Conservation (phyloP, 306 rosid species). For the Mucuna pruriens region DNA sequence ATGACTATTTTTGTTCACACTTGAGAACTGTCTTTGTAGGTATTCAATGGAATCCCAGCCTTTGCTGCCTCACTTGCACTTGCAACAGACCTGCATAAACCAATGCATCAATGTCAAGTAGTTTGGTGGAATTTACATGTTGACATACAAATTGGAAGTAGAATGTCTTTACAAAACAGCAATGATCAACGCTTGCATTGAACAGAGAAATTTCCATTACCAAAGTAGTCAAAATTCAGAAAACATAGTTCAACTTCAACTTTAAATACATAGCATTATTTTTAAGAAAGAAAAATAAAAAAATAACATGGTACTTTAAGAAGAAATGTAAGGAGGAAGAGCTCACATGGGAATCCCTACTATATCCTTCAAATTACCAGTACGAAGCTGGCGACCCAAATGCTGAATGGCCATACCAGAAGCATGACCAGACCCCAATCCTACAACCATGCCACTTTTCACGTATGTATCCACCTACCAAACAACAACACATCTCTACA, state of each 20-base stretch:
- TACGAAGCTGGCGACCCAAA: slow-evolving; percentile 80
- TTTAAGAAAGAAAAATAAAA: neutral
- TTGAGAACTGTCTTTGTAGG: slow-evolving; percentile 52
- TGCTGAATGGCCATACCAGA: slow-evolving; percentile 86
- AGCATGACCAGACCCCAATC: slow-evolving; percentile 86
- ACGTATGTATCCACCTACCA: slow-evolving; percentile 78
- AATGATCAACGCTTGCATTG: slow-evolving; percentile 13
- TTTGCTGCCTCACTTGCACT: slow-evolving; percentile 68
- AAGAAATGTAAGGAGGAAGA: slow-evolving; percentile 28
- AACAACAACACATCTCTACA: slow-evolving; percentile 34
- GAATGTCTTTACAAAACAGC: neutral
- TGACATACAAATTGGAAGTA: slow-evolving; percentile 22
- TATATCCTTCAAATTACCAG: slow-evolving; percentile 72
- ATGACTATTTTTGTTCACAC: slow-evolving; percentile 46
- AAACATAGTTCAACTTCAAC: neutral
- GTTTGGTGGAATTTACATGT: slow-evolving; percentile 21
- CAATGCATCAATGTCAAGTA: slow-evolving; percentile 11
- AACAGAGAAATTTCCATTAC: neutral
- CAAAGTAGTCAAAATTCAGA: neutral
- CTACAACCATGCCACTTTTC: slow-evolving; percentile 82
- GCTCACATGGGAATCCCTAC: slow-evolving; percentile 88
- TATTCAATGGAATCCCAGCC: slow-evolving; percentile 63
- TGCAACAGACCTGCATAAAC: slow-evolving; percentile 56
- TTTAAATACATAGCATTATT: neutral
- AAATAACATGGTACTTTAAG: neutral